These are phyloP conservation scores for Pestalotiopsis sp. DNA, from an alignment of 2,329 filamentous ascomycete species.

Conservation along the genomic window DNA sequence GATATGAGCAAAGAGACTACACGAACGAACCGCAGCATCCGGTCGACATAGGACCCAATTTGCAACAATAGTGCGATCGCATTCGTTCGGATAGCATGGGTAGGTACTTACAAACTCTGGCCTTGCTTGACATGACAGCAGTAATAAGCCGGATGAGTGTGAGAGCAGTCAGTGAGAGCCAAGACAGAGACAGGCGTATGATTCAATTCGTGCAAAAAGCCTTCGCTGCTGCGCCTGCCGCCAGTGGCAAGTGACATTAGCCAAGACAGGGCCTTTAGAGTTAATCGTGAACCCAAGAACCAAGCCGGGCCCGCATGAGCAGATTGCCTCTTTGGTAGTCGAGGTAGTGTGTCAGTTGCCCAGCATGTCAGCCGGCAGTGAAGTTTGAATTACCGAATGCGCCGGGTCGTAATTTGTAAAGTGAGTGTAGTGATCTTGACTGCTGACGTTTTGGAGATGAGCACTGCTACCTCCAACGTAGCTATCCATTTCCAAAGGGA, in stretches of 20 bases:
- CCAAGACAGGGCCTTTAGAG: conserved; percentile 12
- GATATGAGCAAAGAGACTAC: neutral
- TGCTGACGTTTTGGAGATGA: no score
- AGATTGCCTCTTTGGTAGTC: neutral
- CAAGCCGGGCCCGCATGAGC: neutral
- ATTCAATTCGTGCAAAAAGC: neutral
- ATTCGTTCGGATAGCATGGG: neutral
- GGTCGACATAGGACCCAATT: neutral
- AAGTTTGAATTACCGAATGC: neutral
- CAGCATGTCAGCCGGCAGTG: neutral
- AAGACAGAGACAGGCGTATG: neutral
- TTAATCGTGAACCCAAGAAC: neutral
- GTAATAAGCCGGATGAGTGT: neutral
- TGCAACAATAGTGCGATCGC: neutral
- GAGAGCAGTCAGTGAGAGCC: no score
- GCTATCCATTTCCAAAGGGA: no score
- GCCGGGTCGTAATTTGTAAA: no score
- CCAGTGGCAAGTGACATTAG: conserved; percentile 23
- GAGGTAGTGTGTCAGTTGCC: neutral
- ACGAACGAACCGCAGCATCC: neutral
- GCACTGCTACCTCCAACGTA: no score
- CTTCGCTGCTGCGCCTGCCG: conserved; percentile 25
- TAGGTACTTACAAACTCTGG: neutral
- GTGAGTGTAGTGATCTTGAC: no score
- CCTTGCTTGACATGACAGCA: neutral